phyloP scores from a whole-genome alignment of 2,329 filamentous ascomycete genomes.

The Botryosphaeria dothidea region DNA sequence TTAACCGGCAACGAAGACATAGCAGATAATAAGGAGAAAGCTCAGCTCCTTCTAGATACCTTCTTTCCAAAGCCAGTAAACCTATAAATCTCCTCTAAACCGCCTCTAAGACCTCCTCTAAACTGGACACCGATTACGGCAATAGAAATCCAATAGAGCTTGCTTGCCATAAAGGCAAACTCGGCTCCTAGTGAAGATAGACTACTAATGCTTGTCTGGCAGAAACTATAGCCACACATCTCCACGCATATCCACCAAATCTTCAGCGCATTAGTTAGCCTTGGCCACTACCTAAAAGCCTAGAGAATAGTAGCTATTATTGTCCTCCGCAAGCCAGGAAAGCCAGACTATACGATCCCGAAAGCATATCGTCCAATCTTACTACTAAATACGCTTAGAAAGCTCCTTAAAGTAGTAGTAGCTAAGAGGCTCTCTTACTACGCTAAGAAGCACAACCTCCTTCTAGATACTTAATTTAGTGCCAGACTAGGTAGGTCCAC shows the following conservation, averaged over 20 bases:
- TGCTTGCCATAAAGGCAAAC: background rate
- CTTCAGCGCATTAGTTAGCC: background rate
- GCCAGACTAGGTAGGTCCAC: slow-evolving; percentile 23
- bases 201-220: background rate
- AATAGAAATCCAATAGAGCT: background rate
- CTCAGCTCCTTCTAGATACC: slow-evolving; percentile 2
- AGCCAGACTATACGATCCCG: slow-evolving; percentile 27
- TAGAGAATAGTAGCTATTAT: slow-evolving; percentile 20
- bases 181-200: background rate
- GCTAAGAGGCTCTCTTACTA: slow-evolving; percentile 24
- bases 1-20: background rate
- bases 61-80: background rate
- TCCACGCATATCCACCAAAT: background rate
- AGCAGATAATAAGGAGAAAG: background rate
- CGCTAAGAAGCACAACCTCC: slow-evolving; percentile 24
- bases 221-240: background rate
- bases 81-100: background rate
- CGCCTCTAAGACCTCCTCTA: background rate
- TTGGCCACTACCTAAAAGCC: slow-evolving; percentile 2
- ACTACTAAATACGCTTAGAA: slow-evolving; percentile 25
- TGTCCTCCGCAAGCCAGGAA: slow-evolving; percentile 26
- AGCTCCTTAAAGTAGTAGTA: slow-evolving; percentile 24
- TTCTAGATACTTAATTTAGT: slow-evolving; percentile 28
- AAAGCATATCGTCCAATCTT: slow-evolving; percentile 31
- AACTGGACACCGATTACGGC: background rate